Evolutionary conservation across 2,329 filamentous ascomycete genomes (phyloP), one percentile per base, ranked within the genome.

Genomic region (Neobulgaria alba): DNA sequence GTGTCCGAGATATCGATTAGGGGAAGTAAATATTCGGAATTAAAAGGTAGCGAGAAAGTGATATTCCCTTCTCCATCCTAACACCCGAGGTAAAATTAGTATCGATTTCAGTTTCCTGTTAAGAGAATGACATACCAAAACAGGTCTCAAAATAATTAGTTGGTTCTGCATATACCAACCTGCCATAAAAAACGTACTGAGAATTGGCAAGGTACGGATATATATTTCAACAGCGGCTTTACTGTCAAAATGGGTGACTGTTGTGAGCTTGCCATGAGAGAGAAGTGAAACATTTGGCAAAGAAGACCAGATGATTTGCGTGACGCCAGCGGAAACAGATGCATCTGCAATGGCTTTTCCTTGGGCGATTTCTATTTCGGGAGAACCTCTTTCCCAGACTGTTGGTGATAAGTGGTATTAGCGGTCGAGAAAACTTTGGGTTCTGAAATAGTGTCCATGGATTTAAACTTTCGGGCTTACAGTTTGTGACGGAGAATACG

Each of bases 281-380:
- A 63, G 41, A 36, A 64, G 54, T 0, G 37, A 59, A 35, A 65
- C 46, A 45, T 63, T 53, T 7, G 57, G 47, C 0, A 70, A 58
- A 2, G 65, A 63, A 42, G 61, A 67, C 52, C 63, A 70, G 47
- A 71, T 60, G 31, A 68, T 48, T 41, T 66, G 63, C 46, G 62
- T 40, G 0, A 63, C 66, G 2, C 63, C 63, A 0, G 57, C 56
- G 1, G 53, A 53, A 47, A 67, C 60, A 31, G 60, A 60, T 0
- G 62, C 64, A 30, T 69, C 63, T 17, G 61, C 64, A 8, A 69
- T 55, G 43, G 63, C 61, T 48, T 66, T 73, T 56, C 63, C 65
- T 20, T 45, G 39, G 45, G n/a, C 32, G 18, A 48, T 21, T 36
- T 53, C 51, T 8, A 35, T 38, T 5, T 36, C 42, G 14, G 36